Evolutionary conservation across 1,139 yeast species (phyloP), one percentile per base, ranked within the genome.

Genomic region (Geotrichum restrictum): DNA sequence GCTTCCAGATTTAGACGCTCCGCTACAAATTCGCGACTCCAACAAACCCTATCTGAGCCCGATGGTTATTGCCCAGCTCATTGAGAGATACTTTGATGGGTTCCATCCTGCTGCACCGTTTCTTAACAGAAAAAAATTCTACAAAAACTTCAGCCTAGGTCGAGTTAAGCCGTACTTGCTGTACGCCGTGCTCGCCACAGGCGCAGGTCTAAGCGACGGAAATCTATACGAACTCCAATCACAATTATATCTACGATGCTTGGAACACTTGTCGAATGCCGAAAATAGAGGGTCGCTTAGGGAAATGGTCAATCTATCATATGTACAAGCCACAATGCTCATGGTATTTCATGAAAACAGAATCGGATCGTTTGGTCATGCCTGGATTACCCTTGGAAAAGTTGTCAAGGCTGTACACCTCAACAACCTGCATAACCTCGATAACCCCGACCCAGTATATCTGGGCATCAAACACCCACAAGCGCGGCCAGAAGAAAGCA

Each of bases 381-480:
- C 68, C 3, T 67, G 70, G 70, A 48, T 63, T 21, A 55, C 64
- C 18, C 59, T 61, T 5, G 71, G 71, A 3, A 56, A 58, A n/a
- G 63, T 67, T 1, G 51, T 59, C 33, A 56, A 66, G 5, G 60
- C 64, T 2, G 54, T 60, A 39, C 54, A 56, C 8, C 64, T 64
- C 62, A 54, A 58, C 49, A 58, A 60, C 37, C 54, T 64, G 45
- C 62, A 62, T 37, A 67, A 65, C 40, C 53, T 56, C 3, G 58
- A 54, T 24, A 8, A 8, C 8, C 8, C 29, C 8, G 5, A 24
- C 8, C 29, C 7, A 24, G 29, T 4, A 10, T 18, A 32, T 52
- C 21, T 29, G 47, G 16, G 22, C n/a, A n/a, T n/a, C n/a, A n/a
- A 24, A 24, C 5, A 8, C 29, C 29, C 29, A 24, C 8, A 24